Evolutionary conservation across 176 grass and related monocot genomes (phyloP), one percentile per base, ranked within the genome.

Genomic region (Oryza meridionalis): DNA sequence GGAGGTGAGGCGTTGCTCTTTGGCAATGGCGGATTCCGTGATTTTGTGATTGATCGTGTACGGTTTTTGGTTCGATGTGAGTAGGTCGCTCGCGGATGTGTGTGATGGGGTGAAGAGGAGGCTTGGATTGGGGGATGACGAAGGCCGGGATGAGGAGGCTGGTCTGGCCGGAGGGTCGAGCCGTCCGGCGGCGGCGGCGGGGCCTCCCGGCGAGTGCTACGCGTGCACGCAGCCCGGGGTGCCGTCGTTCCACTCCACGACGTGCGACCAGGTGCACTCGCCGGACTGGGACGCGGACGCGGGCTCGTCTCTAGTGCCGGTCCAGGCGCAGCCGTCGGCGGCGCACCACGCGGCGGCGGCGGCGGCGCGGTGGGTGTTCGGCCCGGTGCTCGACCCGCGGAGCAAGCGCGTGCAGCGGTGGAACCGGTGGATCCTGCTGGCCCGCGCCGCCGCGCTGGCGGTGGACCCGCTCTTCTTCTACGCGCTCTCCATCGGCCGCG

Each of bases 401-500:
- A 98, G 96, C 86, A 76, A 81, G 82, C 85, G 70, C 19, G 91
- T 98, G 79, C 96, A 85, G 90, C 90, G 78, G 32, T 98, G 93
- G 96, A 95, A 98, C 91, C 87, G 87, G 17, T 90, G 80, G 45
- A 87, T 98, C 77, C 92, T 98, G 70, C 84, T 95, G 5, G 91
- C 82, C 61, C 96, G 96, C 21, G 93, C 89, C 3, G 85, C 87
- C 2, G 92, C 91, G 3, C 91, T 98, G 21, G 96, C 93, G 12
- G 87, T 87, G 10, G 96, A 98, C 83, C 96, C 93, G 11, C 87
- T 98, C 25, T 98, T 98, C 91, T 98, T 98, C 93, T 98, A 98
- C 88, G 89, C 91, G 77, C 76, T 98, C 58, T 90, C 86, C 68
- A 82, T 91, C 65, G 88, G 88, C 46, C 87, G 77, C 59, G 75